Evolutionary conservation across 768 basidiomycete species (phyloP).

Genomic region (Tricholoma terreum): DNA sequence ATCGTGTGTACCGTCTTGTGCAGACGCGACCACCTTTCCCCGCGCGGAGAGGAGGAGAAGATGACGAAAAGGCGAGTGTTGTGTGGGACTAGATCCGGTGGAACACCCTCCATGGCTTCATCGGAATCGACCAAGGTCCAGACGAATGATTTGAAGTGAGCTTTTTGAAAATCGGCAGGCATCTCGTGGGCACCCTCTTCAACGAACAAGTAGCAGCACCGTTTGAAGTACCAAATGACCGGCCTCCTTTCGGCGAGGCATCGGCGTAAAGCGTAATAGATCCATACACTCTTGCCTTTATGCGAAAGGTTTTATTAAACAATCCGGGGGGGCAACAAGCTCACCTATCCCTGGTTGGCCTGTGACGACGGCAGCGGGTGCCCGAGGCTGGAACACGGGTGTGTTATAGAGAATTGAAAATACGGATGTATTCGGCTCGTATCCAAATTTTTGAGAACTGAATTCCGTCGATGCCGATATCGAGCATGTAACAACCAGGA

Average conservation of each 20-base stretch:
- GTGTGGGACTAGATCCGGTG: slow-evolving; percentile 3
- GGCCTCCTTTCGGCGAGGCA: slow-evolving; percentile 18
- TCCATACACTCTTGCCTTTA: slow-evolving; percentile 16
- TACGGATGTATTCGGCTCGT: slow-evolving; percentile 14
- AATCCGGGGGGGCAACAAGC: neutral
- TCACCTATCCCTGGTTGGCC: slow-evolving; percentile 8
- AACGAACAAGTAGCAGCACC: slow-evolving; percentile 12
- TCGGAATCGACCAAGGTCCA: slow-evolving; percentile 9
- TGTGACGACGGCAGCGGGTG: slow-evolving; percentile 9
- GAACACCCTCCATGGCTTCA: slow-evolving; percentile 4
- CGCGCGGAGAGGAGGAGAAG: slow-evolving; percentile 9
- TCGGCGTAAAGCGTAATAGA: slow-evolving; percentile 13
- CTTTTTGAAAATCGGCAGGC: slow-evolving; percentile 6
- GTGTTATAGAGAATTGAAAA: slow-evolving; percentile 9
- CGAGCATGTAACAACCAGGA: neutral
- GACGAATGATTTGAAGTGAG: neutral
- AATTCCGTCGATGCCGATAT: neutral
- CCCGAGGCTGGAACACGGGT: neutral
- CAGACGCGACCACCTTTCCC: slow-evolving; percentile 10
- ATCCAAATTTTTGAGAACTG: neutral
- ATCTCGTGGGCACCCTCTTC: slow-evolving; percentile 15
- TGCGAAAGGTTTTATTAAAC: neutral
- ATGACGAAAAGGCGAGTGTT: slow-evolving; percentile 9
- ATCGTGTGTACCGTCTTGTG: neutral
- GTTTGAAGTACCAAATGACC: slow-evolving; percentile 15